Percentiles rank a stretch among this genome's conserved stretches.
These are phyloP conservation scores for Eucommia ulmoides DNA, from an alignment of 257 asterid species.

Conservation along the genomic window DNA sequence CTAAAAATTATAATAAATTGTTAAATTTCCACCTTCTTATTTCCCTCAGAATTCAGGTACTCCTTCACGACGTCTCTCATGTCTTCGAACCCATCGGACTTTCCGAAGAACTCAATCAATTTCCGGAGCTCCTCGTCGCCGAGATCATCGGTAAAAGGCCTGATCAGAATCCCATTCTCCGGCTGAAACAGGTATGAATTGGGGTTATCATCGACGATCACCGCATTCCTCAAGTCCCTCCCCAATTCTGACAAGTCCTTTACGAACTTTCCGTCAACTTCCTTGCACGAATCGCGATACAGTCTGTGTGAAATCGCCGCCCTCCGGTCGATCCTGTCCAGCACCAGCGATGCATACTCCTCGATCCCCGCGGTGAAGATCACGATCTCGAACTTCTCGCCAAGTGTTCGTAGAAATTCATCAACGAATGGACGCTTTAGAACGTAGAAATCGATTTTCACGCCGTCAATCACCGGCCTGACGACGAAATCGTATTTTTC, in stretches of 20 bases:
- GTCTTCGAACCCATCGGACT: constrained; percentile 45
- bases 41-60: constrained; percentile 18
- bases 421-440: constrained; percentile 77
- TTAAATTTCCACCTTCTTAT: constrained; percentile 12
- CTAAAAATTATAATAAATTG: too few relatives aligned
- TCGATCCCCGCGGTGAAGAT: constrained; percentile 82
- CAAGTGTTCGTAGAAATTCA: constrained; percentile 44
- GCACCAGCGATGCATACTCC: constrained; percentile 76
- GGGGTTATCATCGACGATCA: constrained; percentile 87
- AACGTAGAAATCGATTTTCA: constrained; percentile 53
- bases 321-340: constrained; percentile 58
- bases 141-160: constrained; percentile 52
- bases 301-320: constrained; percentile 46
- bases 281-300: constrained; percentile 69
- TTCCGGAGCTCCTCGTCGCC: constrained; percentile 60
- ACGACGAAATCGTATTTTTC: constrained; percentile 69
- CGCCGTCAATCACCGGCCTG: constrained; percentile 68
- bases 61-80: constrained; percentile 46
- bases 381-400: constrained; percentile 56
- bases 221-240: constrained; percentile 48
- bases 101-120: constrained; percentile 42
- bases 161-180: constrained; percentile 57
- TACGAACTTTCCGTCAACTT: constrained; percentile 62
- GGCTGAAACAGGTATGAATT: constrained; percentile 65
- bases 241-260: constrained; percentile 70